Conservation (phyloP, 805 yeast genomes). For the Kazachstania bromeliacearum region DNA sequence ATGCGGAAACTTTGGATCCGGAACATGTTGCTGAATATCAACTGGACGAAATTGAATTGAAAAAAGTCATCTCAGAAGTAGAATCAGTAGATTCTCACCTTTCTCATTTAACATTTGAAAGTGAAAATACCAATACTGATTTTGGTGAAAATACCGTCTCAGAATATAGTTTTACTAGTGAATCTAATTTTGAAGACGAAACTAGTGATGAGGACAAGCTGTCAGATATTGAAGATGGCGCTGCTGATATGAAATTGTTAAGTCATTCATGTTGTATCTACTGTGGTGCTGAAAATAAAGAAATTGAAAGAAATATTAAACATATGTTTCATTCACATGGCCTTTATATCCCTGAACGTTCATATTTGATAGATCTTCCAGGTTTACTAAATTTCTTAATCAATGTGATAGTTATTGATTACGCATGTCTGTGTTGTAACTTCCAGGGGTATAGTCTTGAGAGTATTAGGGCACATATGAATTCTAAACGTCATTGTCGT, state of each 20-base stretch:
- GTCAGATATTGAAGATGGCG: constrained; percentile 16
- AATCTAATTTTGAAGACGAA: constrained; percentile 27
- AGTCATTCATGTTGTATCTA: constrained; percentile 35
- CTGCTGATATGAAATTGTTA: constrained; percentile 12
- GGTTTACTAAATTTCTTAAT: constrained; percentile 73
- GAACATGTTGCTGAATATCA: neutral
- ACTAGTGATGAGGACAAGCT: constrained; percentile 29
- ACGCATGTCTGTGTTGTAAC: constrained; percentile 71
- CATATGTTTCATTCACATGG: constrained; percentile 83
- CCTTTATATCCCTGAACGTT: constrained; percentile 74
- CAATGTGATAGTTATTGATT: constrained; percentile 74
- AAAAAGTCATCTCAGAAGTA: constrained; percentile 42
- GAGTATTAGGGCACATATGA: constrained; percentile 84
- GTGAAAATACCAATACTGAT: constrained; percentile 28
- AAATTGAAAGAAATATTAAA: constrained; percentile 48
- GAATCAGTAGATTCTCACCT: constrained; percentile 45
- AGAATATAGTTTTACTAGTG: constrained; percentile 38
- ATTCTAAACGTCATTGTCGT: constrained; percentile 75
- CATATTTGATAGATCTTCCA: constrained; percentile 52
- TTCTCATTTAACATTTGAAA: constrained; percentile 36
- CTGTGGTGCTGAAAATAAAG: constrained; percentile 45
- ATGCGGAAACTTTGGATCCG: neutral
- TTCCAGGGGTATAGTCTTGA: constrained; percentile 80
- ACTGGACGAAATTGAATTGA: neutral
- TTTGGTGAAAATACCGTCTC: constrained; percentile 40